These are phyloP conservation scores for Kwoniella botswanensis DNA, from an alignment of 768 basidiomycete species.

Conservation along the genomic window DNA sequence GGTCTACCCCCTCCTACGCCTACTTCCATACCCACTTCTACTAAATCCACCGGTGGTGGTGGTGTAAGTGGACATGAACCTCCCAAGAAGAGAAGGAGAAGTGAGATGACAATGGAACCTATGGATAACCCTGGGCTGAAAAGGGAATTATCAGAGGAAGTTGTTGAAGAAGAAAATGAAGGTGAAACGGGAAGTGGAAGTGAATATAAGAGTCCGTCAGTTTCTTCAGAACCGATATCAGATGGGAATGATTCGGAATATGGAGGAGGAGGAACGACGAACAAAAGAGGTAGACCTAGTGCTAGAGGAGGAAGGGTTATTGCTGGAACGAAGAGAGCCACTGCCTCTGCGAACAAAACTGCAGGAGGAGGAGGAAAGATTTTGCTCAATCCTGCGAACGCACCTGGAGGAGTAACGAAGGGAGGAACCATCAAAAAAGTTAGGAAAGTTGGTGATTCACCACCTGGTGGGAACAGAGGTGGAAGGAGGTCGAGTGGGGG, in stretches of 20 bases:
- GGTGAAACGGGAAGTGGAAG: slow-evolving; percentile 11
- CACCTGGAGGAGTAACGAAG: slow-evolving; percentile 27
- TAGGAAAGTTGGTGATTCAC: slow-evolving; percentile 24
- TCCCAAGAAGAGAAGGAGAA: slow-evolving; percentile 34
- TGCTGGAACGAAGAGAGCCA: slow-evolving; percentile 3
- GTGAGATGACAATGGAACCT: slow-evolving; percentile 29
- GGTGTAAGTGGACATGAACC: slow-evolving; percentile 20
- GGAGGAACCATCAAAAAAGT: slow-evolving; percentile 31
- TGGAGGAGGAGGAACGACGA: neutral
- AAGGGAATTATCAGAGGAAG: slow-evolving; percentile 11
- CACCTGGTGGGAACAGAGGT: slow-evolving; percentile 24
- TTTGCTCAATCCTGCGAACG: slow-evolving; percentile 12
- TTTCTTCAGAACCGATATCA: slow-evolving; percentile 10
- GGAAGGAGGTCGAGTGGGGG: slow-evolving; percentile 14
- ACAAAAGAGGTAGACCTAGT: slow-evolving; percentile 13
- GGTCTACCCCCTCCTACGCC: slow-evolving; percentile 17
- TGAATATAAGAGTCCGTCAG: slow-evolving; percentile 14
- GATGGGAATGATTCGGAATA: slow-evolving; percentile 30
- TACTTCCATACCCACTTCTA: neutral
- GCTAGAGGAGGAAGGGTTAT: slow-evolving; percentile 3
- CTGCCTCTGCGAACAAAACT: neutral
- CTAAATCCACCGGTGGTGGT: neutral
- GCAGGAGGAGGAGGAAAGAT: slow-evolving; percentile 1
- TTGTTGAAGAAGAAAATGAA: slow-evolving; percentile 4
- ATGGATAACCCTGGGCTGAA: slow-evolving; percentile 31